These are phyloP conservation scores for Rostrohypoxylon terebratum DNA, from an alignment of 495 filamentous ascomycete genomes.

Conservation along the genomic window DNA sequence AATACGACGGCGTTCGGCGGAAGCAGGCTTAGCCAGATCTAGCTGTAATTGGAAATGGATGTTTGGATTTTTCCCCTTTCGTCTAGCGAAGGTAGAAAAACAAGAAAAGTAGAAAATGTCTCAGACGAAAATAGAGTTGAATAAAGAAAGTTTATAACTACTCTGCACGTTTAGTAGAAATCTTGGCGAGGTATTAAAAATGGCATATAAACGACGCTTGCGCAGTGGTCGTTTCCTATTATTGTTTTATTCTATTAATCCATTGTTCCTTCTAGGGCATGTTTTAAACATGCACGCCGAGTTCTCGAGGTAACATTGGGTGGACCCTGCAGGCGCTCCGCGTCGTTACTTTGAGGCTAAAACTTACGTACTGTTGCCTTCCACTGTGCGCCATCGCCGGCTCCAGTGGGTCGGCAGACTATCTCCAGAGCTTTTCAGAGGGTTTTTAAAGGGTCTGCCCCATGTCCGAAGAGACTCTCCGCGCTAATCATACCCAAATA, in stretches of 20 bases:
- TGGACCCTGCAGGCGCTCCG: constrained; percentile 25
- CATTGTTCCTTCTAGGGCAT: constrained; percentile 28
- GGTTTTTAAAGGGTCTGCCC: constrained; percentile 8
- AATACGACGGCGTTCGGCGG: constrained; percentile 4
- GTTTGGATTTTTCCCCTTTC: not conserved
- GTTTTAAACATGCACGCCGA: constrained; percentile 36
- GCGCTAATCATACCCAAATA: constrained; percentile 24
- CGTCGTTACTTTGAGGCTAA: constrained; percentile 33
- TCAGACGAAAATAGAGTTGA: not conserved
- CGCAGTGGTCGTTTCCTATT: constrained; percentile 16
- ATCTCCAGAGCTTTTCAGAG: constrained; percentile 3
- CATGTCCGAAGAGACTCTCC: not conserved
- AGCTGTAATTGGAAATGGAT: not conserved
- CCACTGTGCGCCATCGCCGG: constrained; percentile 24
- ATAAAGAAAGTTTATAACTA: not conserved
- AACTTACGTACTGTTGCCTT: constrained; percentile 14
- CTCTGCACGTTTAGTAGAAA: not conserved
- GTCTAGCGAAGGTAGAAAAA: not conserved
- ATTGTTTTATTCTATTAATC: constrained; percentile 11
- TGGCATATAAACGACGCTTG: not conserved
- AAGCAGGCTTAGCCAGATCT: not conserved
- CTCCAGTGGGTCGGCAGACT: constrained; percentile 3
- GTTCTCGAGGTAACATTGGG: constrained; percentile 17
- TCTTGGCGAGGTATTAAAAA: constrained; percentile 18
- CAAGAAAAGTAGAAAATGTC: not conserved